Percentiles rank a stretch among this genome's conserved stretches.
These are phyloP conservation scores for Boletus subcaerulescens DNA, from an alignment of 768 basidiomycete species.

Conservation along the genomic window DNA sequence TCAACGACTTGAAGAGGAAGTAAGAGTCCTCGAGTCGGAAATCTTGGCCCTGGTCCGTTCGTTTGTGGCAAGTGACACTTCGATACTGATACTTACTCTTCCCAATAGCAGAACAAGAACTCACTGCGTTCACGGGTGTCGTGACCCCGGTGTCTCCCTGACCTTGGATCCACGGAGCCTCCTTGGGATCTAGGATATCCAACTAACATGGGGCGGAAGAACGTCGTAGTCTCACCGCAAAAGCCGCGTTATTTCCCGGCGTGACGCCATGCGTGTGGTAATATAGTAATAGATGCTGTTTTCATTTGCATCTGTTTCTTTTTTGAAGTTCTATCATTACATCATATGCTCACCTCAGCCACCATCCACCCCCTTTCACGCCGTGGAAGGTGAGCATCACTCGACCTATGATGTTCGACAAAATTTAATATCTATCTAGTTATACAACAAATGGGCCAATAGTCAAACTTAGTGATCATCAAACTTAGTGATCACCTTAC, in stretches of 20 bases:
- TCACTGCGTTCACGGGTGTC: background rate
- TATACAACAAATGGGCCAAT: too few species aligned
- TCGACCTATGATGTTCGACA: background rate
- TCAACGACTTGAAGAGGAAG: constrained; percentile 63
- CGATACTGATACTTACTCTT: constrained; percentile 12
- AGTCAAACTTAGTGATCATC: background rate
- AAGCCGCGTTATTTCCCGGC: background rate
- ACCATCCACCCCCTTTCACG: background rate
- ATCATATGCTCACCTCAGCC: background rate
- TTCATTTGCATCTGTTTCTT: background rate
- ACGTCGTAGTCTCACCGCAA: background rate
- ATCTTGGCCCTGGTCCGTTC: constrained; percentile 50
- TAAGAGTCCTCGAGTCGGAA: constrained; percentile 58
- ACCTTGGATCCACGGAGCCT: background rate
- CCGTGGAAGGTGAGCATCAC: background rate
- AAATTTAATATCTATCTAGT: background rate
- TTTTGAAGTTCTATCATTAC: background rate
- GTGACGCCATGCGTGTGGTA: background rate
- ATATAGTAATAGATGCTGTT: background rate
- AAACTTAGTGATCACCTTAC: background rate
- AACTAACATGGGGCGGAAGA: background rate
- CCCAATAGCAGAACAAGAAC: constrained; percentile 23
- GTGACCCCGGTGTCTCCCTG: background rate
- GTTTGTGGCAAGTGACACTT: background rate
- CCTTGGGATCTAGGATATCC: background rate